These are phyloP conservation scores for Eutrema japonicum DNA, from an alignment of 345 rosid genomes.

Conservation along the genomic window DNA sequence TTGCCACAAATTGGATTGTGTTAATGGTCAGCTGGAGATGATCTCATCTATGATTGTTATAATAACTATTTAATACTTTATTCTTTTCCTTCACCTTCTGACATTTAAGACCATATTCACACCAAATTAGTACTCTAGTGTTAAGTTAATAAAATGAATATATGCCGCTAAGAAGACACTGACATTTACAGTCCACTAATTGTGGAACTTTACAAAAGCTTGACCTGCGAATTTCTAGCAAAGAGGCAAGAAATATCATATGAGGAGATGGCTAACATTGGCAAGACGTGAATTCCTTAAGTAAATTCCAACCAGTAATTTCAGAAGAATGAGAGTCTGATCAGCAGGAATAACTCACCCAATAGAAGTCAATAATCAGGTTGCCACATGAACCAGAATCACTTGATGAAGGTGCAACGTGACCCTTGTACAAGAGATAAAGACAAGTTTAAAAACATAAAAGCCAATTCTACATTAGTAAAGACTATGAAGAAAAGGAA, in stretches of 20 bases:
- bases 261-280: conserved; percentile 16
- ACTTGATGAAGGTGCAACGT: conserved; percentile 85
- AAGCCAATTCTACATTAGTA: conserved; percentile 13
- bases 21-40: conserved; percentile 21
- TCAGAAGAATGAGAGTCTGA: conserved; percentile 7
- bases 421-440: conserved; percentile 66
- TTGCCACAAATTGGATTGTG: background rate
- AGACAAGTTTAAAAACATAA: conserved; percentile 32
- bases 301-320: conserved; percentile 1
- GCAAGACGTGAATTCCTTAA: background rate
- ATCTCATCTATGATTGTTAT: conserved; percentile 9
- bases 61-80: background rate
- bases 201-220: conserved; percentile 3
- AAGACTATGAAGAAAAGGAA: conserved; percentile 16
- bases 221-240: conserved; percentile 14
- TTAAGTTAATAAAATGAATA: background rate
- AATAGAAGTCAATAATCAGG: conserved; percentile 89
- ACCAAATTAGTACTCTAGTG: conserved; percentile 5
- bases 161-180: conserved; percentile 6
- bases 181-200: conserved; percentile 7
- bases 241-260: conserved; percentile 1
- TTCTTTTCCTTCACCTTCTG: conserved; percentile 6
- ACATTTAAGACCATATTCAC: conserved; percentile 10
- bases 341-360: conserved; percentile 63
- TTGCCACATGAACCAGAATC: conserved; percentile 97